Base-by-base conservation (phyloP, 768 basidiomycete genomes). In the Guyanaporus albipodus region DNA sequence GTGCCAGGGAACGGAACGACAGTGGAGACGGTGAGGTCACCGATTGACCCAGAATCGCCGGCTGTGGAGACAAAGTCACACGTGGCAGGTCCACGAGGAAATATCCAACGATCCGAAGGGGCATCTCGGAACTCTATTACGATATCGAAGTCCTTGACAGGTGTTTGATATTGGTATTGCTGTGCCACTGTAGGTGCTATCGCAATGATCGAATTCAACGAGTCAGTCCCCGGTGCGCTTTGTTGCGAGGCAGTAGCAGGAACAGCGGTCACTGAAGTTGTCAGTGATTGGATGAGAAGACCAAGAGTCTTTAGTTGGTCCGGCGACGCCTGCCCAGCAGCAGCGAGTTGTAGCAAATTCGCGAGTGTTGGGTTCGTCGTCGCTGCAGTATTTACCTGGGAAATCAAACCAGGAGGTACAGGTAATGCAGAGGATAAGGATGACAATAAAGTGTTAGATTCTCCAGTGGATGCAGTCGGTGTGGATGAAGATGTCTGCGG, bases 111-210 rank as follows among this genome's bases (percentile, higher is more conserved):
- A 38, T 87, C 84, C 34, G 70, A 69, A 3, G 78, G 71, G 5
- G 69, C 66, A 56, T 89, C 87, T 40, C 73, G 67, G 53, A 87
- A 89, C 57, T 87, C 85, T 42, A 91, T 58, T 19, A 89, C 78
- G 2, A 91, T 59, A 59, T 90, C 87, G 56, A 82, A 86, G n/a
- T 78, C 76, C 57, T 76, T 82, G 27, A 73, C 59, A 15, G 76
- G 59, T 23, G 51, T 19, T 46, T 56, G 61, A 32, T 55, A 54
- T 34, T 55, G 62, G 49, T 52, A 61, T 46, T 52, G 63, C 12
- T 56, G 50, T 17, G 59, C 22, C 32, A 46, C 26, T 26, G 53
- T 24, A 8, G 49, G 38, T 27, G 49, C 39, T 21, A 57, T 48
- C n/a, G 58, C 33, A 44, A 54, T 18, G 19, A 53, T 38, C 11